Base-by-base conservation (phyloP, 2,329 filamentous ascomycete genomes). In the Dothideomycetes sp. region DNA sequence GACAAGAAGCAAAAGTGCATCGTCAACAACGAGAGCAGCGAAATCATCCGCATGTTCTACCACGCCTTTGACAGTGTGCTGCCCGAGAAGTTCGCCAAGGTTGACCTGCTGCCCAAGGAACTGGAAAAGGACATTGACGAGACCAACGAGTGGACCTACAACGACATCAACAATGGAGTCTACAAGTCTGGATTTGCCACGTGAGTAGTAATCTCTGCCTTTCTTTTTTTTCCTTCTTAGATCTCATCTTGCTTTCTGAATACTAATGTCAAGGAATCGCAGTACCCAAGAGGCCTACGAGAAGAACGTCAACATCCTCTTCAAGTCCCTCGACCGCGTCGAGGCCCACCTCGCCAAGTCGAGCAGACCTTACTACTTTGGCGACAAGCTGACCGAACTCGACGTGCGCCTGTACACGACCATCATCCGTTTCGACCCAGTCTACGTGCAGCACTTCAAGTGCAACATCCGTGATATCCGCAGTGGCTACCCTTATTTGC, bases 41-140 rank as follows among this genome's bases (percentile, higher is more conserved):
- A 94, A 64, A 93, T 94, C 56, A 76, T 93, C 59, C 79, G 86
- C 56, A 91, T 93, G 82, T 66, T 94, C 41, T 82, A 82, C 56
- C 70, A 70, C 32, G 82, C 76, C 60, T 95, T 95, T 55, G 78
- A 94, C 39, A 53, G 59, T 22, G 36, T 65, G 19, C 43, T 66
- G 9, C 29, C 42, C 3, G 60, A 62, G 5, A 55, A 67, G 48
- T 63, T 63, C 50, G 62, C 58, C 44, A 53, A 57, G 1, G 37
- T 70, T 1, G 65, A 68, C 36, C 53, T 70, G 4, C 57, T 69
- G 24, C 68, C 68, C 0, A 51, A 62, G 43, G 54, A 63, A 5
- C 48, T 71, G 37, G 51, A 59, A 38, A 55, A 60, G 22, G 50
- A 64, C 4, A 71, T 72, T 39, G 68, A 72, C 9, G 59, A 56